Evolutionary conservation across 768 basidiomycete species (phyloP), one percentile per base, ranked within the genome.

Genomic region (Tulasnella sp.): DNA sequence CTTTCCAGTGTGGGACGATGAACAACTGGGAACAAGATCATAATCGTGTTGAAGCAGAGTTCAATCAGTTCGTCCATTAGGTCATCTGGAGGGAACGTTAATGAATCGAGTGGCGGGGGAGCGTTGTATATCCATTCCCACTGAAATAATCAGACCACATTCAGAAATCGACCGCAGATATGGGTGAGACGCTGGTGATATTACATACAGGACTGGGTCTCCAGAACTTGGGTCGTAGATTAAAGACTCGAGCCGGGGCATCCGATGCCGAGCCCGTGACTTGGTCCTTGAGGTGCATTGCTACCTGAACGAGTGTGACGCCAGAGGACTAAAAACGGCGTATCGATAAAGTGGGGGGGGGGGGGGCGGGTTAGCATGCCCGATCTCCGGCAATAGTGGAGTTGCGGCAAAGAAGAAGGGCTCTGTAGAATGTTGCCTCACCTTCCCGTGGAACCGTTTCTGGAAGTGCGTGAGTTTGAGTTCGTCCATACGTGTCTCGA

Each of bases 1-100:
- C 84, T 83, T 49, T 90, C 86, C 79, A 96, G 93, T 5, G 88
- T 88, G 0, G 89, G 89, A 3, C 89, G 87, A 79, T 95, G 93
- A 5, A 97, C 84, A 3, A 96, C 85, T 0, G 93, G 93, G 0
- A 87, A 79, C 74, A 86, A 84, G n/a, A 85, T 77, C 79, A 94
- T 91, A 76, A 86, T 74, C 40, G 86, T 78, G 0, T 78, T 77
- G 80, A 96, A 97, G 80, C 91, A 94, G 34, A 89, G 82, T 42
- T 90, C 86, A 45, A 93, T 82, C 49, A 96, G 85, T 0, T 79
- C 64, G 9, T 77, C 58, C 17, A 87, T 83, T 67, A 95, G 86
- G 76, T 91, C 90, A 19, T 82, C 80, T 0, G 92, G 88, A 49
- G 93, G 94, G 69, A 92, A 90, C 1, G 80, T 75, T 34, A 81